These are phyloP conservation scores for Trichosporon inkin DNA, from an alignment of 1,284 basidiomycete genomes.

Conservation along the genomic window DNA sequence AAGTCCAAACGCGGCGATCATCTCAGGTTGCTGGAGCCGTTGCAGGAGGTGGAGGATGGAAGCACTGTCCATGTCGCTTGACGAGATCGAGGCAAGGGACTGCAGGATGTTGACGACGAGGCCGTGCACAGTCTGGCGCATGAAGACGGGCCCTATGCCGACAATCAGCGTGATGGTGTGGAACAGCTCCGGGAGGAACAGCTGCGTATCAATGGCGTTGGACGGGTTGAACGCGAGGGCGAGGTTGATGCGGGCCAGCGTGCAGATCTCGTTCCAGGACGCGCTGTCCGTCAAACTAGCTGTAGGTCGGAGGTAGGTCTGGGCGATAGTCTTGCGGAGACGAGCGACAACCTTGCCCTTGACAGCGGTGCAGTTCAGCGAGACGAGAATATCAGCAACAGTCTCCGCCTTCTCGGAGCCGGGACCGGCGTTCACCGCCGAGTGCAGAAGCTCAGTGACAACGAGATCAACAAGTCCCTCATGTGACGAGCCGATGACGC, in stretches of 20 bases:
- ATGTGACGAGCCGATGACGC: conserved; percentile 66
- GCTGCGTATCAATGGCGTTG: conserved; percentile 62
- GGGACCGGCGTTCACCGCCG: conserved; percentile 72
- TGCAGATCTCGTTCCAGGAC: conserved; percentile 79
- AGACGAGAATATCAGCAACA: conserved; percentile 67
- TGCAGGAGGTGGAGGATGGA: conserved; percentile 56
- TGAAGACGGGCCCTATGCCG: conserved; percentile 65
- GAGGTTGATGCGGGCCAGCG: conserved; percentile 67
- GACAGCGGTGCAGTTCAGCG: conserved; percentile 69
- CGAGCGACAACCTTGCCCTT: conserved; percentile 71
- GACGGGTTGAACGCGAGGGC: conserved; percentile 66
- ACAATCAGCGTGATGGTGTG: conserved; percentile 72
- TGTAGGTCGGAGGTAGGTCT: conserved; percentile 63
- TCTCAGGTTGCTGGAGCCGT: conserved; percentile 59
- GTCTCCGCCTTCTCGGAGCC: conserved; percentile 70
- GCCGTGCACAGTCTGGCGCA: conserved; percentile 75
- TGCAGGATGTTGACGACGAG: conserved; percentile 76
- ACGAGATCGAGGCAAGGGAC: conserved; percentile 52
- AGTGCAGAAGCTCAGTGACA: conserved; percentile 70
- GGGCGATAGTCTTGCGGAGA: conserved; percentile 73
- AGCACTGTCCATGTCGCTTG: conserved; percentile 36
- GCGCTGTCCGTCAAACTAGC: conserved; percentile 63
- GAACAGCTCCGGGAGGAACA: conserved; percentile 75
- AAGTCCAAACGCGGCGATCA: conserved; percentile 70
- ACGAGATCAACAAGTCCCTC: conserved; percentile 63